Evolutionary conservation across 192 early-diverging fungal species (phyloP).

Genomic region (Phlyctochytrium arcticum): DNA sequence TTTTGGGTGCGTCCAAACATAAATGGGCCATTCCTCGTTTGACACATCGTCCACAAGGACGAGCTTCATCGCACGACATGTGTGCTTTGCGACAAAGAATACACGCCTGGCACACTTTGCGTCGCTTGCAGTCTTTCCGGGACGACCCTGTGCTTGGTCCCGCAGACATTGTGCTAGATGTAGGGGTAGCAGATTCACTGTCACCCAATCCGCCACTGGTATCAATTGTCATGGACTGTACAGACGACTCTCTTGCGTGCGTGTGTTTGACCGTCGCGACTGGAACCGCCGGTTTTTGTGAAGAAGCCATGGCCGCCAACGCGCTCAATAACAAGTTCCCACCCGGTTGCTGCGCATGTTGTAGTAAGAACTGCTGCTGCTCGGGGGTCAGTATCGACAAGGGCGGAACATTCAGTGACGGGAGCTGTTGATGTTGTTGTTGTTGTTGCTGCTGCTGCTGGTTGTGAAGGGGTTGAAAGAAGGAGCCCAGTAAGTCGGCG

Average conservation of each 20-base stretch:
- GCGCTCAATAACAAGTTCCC: too few relatives aligned
- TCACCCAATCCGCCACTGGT: too few relatives aligned
- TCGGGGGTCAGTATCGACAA: too few relatives aligned
- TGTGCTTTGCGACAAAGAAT: slow-evolving; percentile 92
- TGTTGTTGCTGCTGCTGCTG: neutral
- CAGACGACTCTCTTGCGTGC: too few relatives aligned
- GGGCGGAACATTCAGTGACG: too few relatives aligned
- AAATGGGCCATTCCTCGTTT: slow-evolving; percentile 90
- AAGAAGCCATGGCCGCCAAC: too few relatives aligned
- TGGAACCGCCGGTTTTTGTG: too few relatives aligned
- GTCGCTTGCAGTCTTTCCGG: slow-evolving; percentile 26
- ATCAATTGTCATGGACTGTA: too few relatives aligned
- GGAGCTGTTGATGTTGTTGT: slow-evolving; percentile 16
- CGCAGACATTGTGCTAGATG: neutral
- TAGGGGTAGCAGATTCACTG: neutral
- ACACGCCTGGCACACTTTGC: slow-evolving; percentile 69
- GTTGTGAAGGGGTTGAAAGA: neutral
- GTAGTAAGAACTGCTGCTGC: too few relatives aligned
- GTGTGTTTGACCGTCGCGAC: too few relatives aligned
- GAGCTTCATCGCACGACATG: slow-evolving; percentile 72
- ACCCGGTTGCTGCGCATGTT: too few relatives aligned
- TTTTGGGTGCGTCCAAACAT: slow-evolving; percentile 81
- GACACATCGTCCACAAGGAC: slow-evolving; percentile 92
- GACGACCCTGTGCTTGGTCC: neutral
- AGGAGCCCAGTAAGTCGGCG: neutral